A percentile compares a stretch with the other conserved stretches of the same genome.
Conservation (phyloP, 129 eudicot species). For the Artemisia annua region DNA sequence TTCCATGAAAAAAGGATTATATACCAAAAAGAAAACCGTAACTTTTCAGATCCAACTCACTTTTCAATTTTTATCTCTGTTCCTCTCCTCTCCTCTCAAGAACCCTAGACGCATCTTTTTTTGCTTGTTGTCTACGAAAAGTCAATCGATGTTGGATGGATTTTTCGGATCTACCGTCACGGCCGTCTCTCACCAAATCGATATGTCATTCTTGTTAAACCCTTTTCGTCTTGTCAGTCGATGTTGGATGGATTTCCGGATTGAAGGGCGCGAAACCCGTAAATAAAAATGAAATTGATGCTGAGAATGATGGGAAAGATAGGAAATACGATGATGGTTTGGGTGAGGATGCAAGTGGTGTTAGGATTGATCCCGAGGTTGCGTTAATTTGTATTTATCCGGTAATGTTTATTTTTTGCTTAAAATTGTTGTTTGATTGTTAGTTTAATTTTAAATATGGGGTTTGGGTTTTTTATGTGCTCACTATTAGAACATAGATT, state of each 20-base stretch:
- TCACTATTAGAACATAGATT: too few species aligned
- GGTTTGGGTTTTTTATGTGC: not conserved
- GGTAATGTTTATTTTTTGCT: constrained; percentile 28
- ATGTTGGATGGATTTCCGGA: constrained; percentile 59
- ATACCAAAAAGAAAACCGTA: too few species aligned
- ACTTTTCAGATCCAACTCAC: too few species aligned
- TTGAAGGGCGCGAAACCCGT: not conserved
- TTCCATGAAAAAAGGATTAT: too few species aligned
- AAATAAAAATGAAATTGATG: not conserved
- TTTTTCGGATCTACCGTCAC: too few species aligned
- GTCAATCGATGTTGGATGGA: too few species aligned
- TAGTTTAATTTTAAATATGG: not conserved
- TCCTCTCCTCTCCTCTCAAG: too few species aligned
- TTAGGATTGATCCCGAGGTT: constrained; percentile 65
- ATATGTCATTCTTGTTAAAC: not conserved
- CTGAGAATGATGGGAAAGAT: not conserved
- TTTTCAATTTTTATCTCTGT: too few species aligned
- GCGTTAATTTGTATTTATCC: constrained; percentile 91
- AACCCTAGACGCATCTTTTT: too few species aligned
- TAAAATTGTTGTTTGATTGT: too few species aligned
- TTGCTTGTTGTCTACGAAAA: too few species aligned
- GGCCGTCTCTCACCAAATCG: too few species aligned
- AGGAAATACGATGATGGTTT: not conserved
- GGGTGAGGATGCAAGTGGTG: constrained; percentile 23
- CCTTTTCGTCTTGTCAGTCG: constrained; percentile 44